Percentiles rank a stretch among this genome's conserved stretches.
These are phyloP conservation scores for Arachnopeziza araneosa DNA, from an alignment of 2,329 filamentous ascomycete genomes.

Conservation along the genomic window DNA sequence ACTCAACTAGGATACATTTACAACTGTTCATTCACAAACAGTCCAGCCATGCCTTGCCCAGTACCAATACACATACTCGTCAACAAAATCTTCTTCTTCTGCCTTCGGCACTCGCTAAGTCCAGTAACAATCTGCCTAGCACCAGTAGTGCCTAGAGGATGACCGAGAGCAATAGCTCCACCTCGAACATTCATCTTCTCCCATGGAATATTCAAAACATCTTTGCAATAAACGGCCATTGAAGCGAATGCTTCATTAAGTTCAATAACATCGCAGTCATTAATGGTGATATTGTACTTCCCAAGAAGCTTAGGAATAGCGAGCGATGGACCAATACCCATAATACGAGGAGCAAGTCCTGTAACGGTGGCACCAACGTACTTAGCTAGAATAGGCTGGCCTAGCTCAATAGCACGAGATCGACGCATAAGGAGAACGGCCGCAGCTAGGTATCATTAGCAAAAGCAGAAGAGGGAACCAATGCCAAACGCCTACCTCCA, in stretches of 20 bases:
- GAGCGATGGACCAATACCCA: conserved; percentile 83
- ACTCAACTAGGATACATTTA: conserved; percentile 11
- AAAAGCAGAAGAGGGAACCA: neutral
- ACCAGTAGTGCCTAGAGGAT: conserved; percentile 76
- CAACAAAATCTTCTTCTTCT: conserved; percentile 84
- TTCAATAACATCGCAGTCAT: conserved; percentile 86
- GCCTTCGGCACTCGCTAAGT: conserved; percentile 74
- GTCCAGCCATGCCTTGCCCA: conserved; percentile 62
- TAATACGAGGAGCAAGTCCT: conserved; percentile 86
- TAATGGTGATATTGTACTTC: conserved; percentile 70
- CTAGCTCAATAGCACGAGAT: conserved; percentile 77
- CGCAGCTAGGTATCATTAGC: conserved; percentile 51
- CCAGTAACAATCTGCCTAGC: conserved; percentile 83
- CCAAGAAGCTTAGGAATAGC: conserved; percentile 77
- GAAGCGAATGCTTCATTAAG: conserved; percentile 97
- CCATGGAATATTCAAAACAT: conserved; percentile 64
- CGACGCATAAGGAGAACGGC: conserved; percentile 92
- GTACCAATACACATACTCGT: conserved; percentile 85
- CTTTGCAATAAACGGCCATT: conserved; percentile 92
- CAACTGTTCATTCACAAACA: conserved; percentile 57
- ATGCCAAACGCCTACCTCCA: conserved; percentile 51
- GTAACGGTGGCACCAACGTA: conserved; percentile 89
- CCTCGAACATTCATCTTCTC: conserved; percentile 77
- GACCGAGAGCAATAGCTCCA: conserved; percentile 77
- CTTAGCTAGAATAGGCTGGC: conserved; percentile 90